Conservation (phyloP, 164 flowering plant species). For the Annona squamosa region DNA sequence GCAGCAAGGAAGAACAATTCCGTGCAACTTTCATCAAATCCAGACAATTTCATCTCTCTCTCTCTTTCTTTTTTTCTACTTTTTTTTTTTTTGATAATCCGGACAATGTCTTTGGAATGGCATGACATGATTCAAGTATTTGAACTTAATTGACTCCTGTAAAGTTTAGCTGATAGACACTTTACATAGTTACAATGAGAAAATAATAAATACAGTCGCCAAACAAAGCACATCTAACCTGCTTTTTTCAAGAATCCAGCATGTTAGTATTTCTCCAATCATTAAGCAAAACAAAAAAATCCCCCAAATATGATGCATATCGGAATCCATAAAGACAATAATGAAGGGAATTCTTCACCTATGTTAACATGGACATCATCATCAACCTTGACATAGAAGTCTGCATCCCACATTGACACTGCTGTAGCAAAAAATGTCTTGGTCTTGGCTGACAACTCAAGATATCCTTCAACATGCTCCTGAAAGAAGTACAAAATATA, state of each 20-base stretch:
- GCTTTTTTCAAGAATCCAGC: neutral
- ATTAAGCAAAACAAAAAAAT: neutral
- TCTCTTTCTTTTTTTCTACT: no score
- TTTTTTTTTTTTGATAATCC: no score
- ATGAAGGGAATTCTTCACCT: conserved; percentile 32
- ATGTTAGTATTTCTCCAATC: neutral
- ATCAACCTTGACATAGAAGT: conserved; percentile 85
- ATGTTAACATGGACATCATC: conserved; percentile 95
- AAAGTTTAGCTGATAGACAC: no score
- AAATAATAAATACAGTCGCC: neutral
- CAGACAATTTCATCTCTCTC: no score
- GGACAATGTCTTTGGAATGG: no score
- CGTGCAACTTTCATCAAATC: no score
- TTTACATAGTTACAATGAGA: neutral
- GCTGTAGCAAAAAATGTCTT: conserved; percentile 77
- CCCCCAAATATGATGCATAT: neutral
- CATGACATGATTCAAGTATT: no score
- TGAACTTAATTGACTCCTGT: no score
- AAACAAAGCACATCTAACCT: neutral
- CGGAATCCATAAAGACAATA: neutral
- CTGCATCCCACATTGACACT: conserved; percentile 88
- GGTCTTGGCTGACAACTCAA: conserved; percentile 84
- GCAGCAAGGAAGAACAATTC: no score
- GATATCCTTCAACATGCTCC: conserved; percentile 96
- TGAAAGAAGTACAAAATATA: conserved; percentile 15